phyloP scores from a whole-genome alignment of 1,139 yeast genomes.

The Hyphopichia fennica region DNA sequence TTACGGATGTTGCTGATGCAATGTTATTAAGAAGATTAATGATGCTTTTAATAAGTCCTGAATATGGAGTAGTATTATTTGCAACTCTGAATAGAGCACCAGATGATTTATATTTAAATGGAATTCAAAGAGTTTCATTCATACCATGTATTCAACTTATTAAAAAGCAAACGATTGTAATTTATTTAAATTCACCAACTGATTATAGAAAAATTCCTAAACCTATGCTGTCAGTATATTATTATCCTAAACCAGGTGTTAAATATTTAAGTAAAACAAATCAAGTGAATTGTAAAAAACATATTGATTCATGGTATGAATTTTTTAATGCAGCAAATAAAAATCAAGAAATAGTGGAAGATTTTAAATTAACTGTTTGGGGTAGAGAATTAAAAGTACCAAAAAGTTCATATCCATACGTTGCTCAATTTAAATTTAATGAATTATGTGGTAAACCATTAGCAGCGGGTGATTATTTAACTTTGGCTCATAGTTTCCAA shows the following conservation, averaged over 20 bases:
- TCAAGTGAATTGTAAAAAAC: constrained; percentile 55
- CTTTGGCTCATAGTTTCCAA: constrained; percentile 74
- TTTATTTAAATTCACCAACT: constrained; percentile 83
- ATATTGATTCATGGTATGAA: constrained; percentile 73
- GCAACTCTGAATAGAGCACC: constrained; percentile 97
- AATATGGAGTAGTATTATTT: constrained; percentile 82
- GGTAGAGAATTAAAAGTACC: constrained; percentile 83
- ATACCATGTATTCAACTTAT: constrained; percentile 87
- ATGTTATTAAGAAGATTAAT: constrained; percentile 83
- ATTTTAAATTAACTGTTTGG: constrained; percentile 67
- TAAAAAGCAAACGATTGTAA: constrained; percentile 71
- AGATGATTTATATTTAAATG: constrained; percentile 87
- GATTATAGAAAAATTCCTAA: constrained; percentile 89
- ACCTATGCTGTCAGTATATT: constrained; percentile 80
- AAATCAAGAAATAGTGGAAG: constrained; percentile 26
- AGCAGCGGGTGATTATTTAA: constrained; percentile 94
- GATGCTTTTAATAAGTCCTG: constrained; percentile 58
- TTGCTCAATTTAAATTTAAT: constrained; percentile 85
- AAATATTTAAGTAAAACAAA: constrained; percentile 54
- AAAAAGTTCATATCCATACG: constrained; percentile 68
- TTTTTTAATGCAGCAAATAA: constrained; percentile 64
- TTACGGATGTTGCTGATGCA: constrained; percentile 97
- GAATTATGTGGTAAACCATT: constrained; percentile 83
- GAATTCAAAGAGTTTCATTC: constrained; percentile 87
- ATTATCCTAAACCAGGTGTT: constrained; percentile 66